These are phyloP conservation scores for Rhypophila decipiens DNA, from an alignment of 495 filamentous ascomycete species.

Conservation along the genomic window DNA sequence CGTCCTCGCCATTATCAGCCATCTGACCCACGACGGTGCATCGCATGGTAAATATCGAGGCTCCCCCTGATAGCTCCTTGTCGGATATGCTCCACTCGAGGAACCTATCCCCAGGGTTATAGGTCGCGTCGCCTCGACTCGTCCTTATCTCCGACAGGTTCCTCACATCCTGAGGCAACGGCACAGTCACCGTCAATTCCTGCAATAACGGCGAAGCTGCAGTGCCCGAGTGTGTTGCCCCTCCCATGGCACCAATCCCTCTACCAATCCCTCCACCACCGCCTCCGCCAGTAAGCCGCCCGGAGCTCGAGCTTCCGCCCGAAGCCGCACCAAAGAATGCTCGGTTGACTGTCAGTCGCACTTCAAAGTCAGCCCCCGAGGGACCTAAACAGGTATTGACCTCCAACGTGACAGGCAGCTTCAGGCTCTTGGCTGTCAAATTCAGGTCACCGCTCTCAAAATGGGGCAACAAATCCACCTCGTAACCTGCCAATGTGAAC, in stretches of 20 bases:
- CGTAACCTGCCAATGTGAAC: conserved; percentile 93
- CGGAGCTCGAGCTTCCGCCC: conserved; percentile 31
- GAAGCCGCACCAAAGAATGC: conserved; percentile 46
- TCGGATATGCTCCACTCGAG: conserved; percentile 82
- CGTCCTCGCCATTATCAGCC: conserved; percentile 51
- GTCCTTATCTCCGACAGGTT: conserved; percentile 83
- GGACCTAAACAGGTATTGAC: conserved; percentile 72
- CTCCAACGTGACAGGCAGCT: conserved; percentile 74
- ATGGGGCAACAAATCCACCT: conserved; percentile 80
- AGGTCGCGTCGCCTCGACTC: conserved; percentile 78
- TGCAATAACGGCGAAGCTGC: conserved; percentile 61
- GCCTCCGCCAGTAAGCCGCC: neutral
- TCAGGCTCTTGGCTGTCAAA: conserved; percentile 51
- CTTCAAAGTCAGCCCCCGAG: conserved; percentile 78
- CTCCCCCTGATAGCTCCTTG: conserved; percentile 57
- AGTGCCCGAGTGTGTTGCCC: conserved; percentile 29
- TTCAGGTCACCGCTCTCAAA: conserved; percentile 32
- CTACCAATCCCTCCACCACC: conserved; percentile 20
- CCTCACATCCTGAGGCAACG: conserved; percentile 71
- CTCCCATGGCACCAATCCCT: no score
- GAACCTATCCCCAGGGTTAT: conserved; percentile 58
- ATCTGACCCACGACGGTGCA: conserved; percentile 70
- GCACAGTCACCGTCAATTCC: conserved; percentile 74
- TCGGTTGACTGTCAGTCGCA: conserved; percentile 65
- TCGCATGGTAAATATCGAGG: conserved; percentile 60